A percentile compares a stretch with the other conserved stretches of the same genome.
These are phyloP conservation scores for Pyricularia grisea DNA, from an alignment of 2,329 filamentous ascomycete species.

Conservation along the genomic window DNA sequence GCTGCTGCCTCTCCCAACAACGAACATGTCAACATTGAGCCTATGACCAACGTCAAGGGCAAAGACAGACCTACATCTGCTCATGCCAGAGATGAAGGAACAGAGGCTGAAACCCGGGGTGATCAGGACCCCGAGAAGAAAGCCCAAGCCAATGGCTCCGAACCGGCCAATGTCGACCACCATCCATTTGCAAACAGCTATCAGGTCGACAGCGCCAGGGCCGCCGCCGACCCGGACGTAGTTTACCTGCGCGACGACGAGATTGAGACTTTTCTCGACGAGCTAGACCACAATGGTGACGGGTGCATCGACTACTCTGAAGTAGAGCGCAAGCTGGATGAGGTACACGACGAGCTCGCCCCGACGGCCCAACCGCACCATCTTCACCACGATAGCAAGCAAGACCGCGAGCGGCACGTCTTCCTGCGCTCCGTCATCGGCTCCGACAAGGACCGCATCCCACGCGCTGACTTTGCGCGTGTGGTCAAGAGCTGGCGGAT, in stretches of 20 bases:
- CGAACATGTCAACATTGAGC: background rate
- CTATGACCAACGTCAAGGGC: background rate
- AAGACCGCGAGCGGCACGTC: constrained; percentile 33
- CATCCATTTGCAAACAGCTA: background rate
- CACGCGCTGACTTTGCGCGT: constrained; percentile 33
- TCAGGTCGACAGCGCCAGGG: background rate
- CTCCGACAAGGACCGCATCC: constrained; percentile 29
- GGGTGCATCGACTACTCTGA: constrained; percentile 42
- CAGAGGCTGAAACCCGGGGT: background rate
- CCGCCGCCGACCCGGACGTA: constrained; percentile 10
- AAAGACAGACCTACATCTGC: background rate
- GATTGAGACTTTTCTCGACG: constrained; percentile 40
- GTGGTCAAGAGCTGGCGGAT: constrained; percentile 36
- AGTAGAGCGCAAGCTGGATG: constrained; percentile 41
- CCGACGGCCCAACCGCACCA: constrained; percentile 33
- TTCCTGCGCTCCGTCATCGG: constrained; percentile 43
- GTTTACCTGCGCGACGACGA: constrained; percentile 34
- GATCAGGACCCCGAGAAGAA: background rate
- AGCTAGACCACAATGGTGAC: constrained; percentile 41
- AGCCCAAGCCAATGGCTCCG: background rate
- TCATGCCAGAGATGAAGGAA: background rate
- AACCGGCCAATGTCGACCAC: background rate
- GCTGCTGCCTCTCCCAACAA: background rate
- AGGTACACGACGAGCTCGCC: constrained; percentile 39
- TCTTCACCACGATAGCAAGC: constrained; percentile 23